Conservation (phyloP, 2,329 filamentous ascomycete genomes). For the Pezicula carpinea region DNA sequence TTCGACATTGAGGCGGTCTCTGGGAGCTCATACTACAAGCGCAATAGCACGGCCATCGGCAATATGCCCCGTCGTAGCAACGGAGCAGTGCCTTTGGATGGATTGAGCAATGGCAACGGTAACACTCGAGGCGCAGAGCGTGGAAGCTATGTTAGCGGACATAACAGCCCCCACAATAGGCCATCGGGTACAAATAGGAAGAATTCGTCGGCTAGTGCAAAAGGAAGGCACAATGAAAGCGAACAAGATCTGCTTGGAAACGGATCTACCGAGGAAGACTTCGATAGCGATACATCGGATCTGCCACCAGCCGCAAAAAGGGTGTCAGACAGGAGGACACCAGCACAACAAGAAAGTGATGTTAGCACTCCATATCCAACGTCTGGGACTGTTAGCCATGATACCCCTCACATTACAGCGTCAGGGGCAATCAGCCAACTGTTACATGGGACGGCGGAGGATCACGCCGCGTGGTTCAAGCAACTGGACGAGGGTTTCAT, state of each 20-base stretch:
- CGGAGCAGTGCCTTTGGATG: conserved; percentile 43
- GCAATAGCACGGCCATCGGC: conserved; percentile 68
- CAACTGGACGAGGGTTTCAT: conserved; percentile 95
- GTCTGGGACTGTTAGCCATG: conserved; percentile 21
- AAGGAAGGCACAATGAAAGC: conserved; percentile 37
- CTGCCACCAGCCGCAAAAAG: conserved; percentile 54
- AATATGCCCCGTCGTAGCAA: conserved; percentile 66
- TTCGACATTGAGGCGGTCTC: conserved; percentile 72
- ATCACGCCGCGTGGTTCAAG: conserved; percentile 84
- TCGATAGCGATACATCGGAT: conserved; percentile 63
- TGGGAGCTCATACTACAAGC: conserved; percentile 62
- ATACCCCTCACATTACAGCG: conserved; percentile 55
- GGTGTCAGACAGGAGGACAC: conserved; percentile 15
- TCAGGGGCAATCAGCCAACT: conserved; percentile 71
- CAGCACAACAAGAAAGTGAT: conserved; percentile 7
- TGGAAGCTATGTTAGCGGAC: conserved; percentile 33
- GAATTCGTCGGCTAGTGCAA: conserved; percentile 34
- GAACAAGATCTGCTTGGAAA: conserved; percentile 53
- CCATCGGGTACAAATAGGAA: conserved; percentile 49
- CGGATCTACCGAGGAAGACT: conserved; percentile 48
- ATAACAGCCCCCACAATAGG: conserved; percentile 23
- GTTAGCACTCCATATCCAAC: conserved; percentile 25
- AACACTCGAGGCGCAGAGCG: conserved; percentile 32
- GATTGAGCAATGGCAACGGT: conserved; percentile 51
- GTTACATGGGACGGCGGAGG: conserved; percentile 71